Evolutionary conservation across 2,329 filamentous ascomycete genomes (phyloP).

Genomic region (Aureobasidium zeae): DNA sequence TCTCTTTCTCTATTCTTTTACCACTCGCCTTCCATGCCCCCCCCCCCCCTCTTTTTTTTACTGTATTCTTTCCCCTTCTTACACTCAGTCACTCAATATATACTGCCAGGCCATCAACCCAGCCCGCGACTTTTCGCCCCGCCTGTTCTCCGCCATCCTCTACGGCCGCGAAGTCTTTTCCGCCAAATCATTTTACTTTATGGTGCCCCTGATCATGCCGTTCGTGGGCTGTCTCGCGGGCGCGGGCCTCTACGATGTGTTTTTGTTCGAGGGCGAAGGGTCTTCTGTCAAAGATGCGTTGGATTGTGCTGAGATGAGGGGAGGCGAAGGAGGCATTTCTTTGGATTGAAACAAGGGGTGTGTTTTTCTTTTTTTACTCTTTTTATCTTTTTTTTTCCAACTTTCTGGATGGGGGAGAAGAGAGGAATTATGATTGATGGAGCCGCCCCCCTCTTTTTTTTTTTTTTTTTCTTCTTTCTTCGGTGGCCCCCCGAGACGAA

Average conservation of each 20-base stretch:
- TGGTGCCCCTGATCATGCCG: constrained; percentile 7
- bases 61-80: background rate
- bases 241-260: constrained; percentile 10
- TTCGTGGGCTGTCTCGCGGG: constrained; percentile 7
- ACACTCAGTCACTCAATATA: background rate
- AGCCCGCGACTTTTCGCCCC: constrained; percentile 8
- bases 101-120: constrained; percentile 9
- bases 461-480: too few relatives aligned
- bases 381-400: too few relatives aligned
- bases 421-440: too few relatives aligned
- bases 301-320: constrained; percentile 9
- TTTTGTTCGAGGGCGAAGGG: constrained; percentile 14
- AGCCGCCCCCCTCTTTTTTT: too few relatives aligned
- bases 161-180: constrained; percentile 15
- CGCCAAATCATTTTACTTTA: constrained; percentile 5
- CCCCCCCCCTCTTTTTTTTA: background rate
- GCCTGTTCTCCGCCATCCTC: constrained; percentile 9
- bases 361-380: too few relatives aligned
- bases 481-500: too few relatives aligned
- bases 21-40: too few relatives aligned
- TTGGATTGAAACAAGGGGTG: constrained; percentile 10
- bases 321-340: background rate
- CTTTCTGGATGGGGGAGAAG: too few relatives aligned
- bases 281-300: constrained; percentile 1
- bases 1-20: background rate